phyloP scores from a whole-genome alignment of 768 basidiomycete genomes.

The Ramaria rubella region DNA sequence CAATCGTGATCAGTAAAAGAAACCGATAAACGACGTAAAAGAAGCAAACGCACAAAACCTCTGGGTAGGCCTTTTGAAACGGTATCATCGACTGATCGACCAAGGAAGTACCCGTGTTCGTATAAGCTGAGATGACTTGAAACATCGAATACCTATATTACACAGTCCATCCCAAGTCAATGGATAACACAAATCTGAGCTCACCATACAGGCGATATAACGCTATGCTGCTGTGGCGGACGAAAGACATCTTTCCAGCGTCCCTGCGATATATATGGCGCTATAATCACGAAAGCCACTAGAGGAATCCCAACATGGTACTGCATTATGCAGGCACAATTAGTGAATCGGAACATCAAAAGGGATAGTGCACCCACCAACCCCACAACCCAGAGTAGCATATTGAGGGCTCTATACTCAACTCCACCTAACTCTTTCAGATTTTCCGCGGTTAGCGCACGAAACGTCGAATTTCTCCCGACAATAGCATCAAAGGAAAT shows the following conservation, averaged over 20 bases:
- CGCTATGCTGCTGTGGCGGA: background rate
- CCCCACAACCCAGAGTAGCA: slow-evolving; percentile 74
- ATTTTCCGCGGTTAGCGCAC: slow-evolving; percentile 67
- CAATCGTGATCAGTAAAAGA: background rate
- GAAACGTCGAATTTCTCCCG: slow-evolving; percentile 75
- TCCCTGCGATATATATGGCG: slow-evolving; percentile 66
- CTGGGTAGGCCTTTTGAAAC: slow-evolving; percentile 75
- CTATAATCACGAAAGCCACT: slow-evolving; percentile 65
- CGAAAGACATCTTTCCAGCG: slow-evolving; percentile 47
- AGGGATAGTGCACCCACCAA: slow-evolving; percentile 43
- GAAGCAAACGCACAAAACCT: slow-evolving; percentile 41
- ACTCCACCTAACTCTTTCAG: slow-evolving; percentile 93
- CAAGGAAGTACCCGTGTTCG: slow-evolving; percentile 82
- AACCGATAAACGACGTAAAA: background rate
- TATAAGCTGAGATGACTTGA: slow-evolving; percentile 81
- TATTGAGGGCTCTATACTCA: slow-evolving; percentile 81
- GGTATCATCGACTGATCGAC: slow-evolving; percentile 90
- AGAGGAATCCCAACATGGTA: slow-evolving; percentile 75
- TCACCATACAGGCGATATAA: slow-evolving; percentile 43
- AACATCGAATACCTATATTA: slow-evolving; percentile 73
- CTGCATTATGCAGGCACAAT: slow-evolving; percentile 73
- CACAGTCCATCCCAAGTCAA: background rate
- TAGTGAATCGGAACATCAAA: background rate
- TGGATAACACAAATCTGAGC: slow-evolving; percentile 10
- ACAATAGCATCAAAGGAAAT: slow-evolving; percentile 38